Percentiles rank a stretch among this genome's conserved stretches.
Evolutionary conservation across 371 early-diverging fungal species (phyloP).

Genomic region (Conidiobolus incongruus): DNA sequence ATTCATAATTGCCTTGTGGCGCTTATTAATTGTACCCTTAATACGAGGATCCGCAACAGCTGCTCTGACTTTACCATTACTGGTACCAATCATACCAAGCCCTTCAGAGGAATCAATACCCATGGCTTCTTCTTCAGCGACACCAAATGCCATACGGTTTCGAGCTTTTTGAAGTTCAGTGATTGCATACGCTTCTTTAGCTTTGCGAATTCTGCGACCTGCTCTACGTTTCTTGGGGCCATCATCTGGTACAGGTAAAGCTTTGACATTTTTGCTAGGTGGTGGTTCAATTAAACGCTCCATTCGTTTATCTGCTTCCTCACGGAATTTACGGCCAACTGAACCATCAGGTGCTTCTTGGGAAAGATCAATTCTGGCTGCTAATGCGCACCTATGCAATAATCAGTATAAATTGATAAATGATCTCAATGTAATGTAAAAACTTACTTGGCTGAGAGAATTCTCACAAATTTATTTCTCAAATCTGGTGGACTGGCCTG

Average conservation of each 20-base stretch:
- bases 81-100: slow-evolving; percentile 63
- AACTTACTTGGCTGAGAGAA: slow-evolving; percentile 59
- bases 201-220: slow-evolving; percentile 60
- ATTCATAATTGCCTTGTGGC: slow-evolving; percentile 5
- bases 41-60: slow-evolving; percentile 27
- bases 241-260: slow-evolving; percentile 82
- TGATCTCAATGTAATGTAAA: too few species aligned
- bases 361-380: slow-evolving; percentile 70
- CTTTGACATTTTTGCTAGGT: slow-evolving; percentile 59
- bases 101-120: slow-evolving; percentile 65
- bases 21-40: slow-evolving; percentile 21
- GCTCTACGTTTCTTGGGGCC: slow-evolving; percentile 74
- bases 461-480: slow-evolving; percentile 46
- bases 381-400: slow-evolving; percentile 31
- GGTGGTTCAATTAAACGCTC: slow-evolving; percentile 75
- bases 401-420: slow-evolving; percentile 6
- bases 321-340: slow-evolving; percentile 37
- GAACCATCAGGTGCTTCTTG: slow-evolving; percentile 43
- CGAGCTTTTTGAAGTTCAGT: slow-evolving; percentile 78
- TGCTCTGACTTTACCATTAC: slow-evolving; percentile 46
- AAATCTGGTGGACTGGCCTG: slow-evolving; percentile 43
- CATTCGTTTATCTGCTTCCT: slow-evolving; percentile 67
- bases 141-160: slow-evolving; percentile 83
- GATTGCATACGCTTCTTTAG: slow-evolving; percentile 59
- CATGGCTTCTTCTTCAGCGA: slow-evolving; percentile 70